These are phyloP conservation scores for Camelina sativa DNA, from an alignment of 345 rosid genomes.

Conservation along the genomic window DNA sequence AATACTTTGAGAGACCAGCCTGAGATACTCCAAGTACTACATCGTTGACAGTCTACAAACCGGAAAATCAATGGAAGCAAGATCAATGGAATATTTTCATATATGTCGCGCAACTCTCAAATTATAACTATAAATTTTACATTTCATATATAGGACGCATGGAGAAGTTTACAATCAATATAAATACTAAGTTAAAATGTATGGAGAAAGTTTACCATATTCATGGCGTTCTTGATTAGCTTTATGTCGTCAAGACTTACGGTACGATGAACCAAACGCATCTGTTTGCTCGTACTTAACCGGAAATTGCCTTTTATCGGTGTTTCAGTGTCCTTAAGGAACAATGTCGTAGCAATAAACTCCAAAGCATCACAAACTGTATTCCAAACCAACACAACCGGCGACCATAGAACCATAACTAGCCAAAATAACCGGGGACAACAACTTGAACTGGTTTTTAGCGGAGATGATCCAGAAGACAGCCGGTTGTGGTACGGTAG, in stretches of 20 bases:
- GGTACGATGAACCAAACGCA: constrained; percentile 53
- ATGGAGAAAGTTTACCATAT: constrained; percentile 44
- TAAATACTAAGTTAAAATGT: background rate
- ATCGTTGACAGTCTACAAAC: constrained; percentile 69
- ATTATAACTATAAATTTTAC: background rate
- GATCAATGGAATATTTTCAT: background rate
- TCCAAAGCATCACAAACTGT: constrained; percentile 54
- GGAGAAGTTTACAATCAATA: too few relatives aligned
- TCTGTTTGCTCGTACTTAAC: constrained; percentile 12
- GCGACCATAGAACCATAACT: constrained; percentile 46
- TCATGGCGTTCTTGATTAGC: constrained; percentile 39
- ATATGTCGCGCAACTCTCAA: background rate
- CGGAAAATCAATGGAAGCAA: background rate
- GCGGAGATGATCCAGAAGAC: background rate
- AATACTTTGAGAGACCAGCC: constrained; percentile 64
- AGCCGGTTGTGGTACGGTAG: constrained; percentile 47
- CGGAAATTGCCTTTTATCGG: constrained; percentile 53
- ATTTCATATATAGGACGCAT: background rate
- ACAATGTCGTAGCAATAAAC: constrained; percentile 50
- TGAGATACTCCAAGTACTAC: constrained; percentile 66
- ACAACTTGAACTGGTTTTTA: background rate
- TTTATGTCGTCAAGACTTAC: constrained; percentile 64
- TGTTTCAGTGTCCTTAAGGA: constrained; percentile 54
- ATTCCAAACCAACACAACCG: constrained; percentile 49
- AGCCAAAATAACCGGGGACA: constrained; percentile 39